phyloP scores from a whole-genome alignment of 108 stramenopile species.

The Discostella stelligeroides region DNA sequence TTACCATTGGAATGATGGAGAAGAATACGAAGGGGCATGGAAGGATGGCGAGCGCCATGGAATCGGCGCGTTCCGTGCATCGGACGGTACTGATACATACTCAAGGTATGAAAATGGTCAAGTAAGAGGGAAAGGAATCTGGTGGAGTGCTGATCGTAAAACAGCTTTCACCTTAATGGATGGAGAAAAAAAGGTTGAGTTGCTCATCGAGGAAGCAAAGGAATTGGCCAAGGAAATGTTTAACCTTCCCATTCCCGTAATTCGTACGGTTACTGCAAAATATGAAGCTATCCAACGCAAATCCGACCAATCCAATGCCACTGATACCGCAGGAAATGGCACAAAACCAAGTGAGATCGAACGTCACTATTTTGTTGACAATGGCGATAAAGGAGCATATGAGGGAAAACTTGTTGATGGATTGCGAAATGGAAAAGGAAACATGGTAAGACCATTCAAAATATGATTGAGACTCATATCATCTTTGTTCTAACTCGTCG shows the following conservation, averaged over 20 bases:
- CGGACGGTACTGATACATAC: slow-evolving; percentile 1
- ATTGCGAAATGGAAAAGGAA: slow-evolving; percentile 25
- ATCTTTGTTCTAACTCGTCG: too few species aligned
- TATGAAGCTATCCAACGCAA: slow-evolving; percentile 6
- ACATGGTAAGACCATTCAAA: slow-evolving; percentile 25
- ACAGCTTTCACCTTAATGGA: not conserved
- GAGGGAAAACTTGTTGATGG: slow-evolving; percentile 22
- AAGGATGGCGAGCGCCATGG: slow-evolving; percentile 13
- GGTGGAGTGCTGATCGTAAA: slow-evolving; percentile 6
- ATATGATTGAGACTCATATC: too few species aligned
- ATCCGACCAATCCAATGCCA: slow-evolving; percentile 4
- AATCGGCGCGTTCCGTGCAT: not conserved
- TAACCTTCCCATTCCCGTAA: not conserved
- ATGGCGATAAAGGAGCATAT: slow-evolving; percentile 26
- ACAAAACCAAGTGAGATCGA: slow-evolving; percentile 12
- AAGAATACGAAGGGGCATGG: slow-evolving; percentile 6
- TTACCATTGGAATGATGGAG: slow-evolving; percentile 14
- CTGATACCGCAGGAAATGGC: too few species aligned
- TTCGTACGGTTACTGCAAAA: not conserved
- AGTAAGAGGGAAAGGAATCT: not conserved
- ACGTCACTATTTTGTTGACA: slow-evolving; percentile 17
- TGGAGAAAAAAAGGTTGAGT: not conserved
- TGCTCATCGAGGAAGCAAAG: not conserved
- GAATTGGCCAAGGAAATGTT: slow-evolving; percentile 9
- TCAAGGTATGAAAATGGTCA: not conserved